Percentiles rank a stretch among this genome's conserved stretches.
Evolutionary conservation across 2,329 filamentous ascomycete species (phyloP).

Genomic region (Fusarium kyushuense): DNA sequence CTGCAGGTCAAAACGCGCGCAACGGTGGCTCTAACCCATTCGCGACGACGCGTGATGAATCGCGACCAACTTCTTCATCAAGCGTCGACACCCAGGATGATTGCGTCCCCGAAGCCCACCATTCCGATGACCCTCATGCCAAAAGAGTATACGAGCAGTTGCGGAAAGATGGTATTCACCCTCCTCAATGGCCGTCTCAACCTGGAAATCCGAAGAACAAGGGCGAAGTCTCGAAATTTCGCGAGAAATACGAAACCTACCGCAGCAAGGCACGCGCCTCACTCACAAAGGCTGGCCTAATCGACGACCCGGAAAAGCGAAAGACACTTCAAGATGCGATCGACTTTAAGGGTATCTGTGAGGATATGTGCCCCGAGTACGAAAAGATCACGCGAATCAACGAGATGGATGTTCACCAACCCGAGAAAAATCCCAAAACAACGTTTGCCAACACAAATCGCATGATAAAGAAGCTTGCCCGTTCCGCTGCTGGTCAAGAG

Average conservation of each 20-base stretch:
- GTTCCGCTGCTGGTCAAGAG: slow-evolving; percentile 76
- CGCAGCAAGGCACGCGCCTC: slow-evolving; percentile 67
- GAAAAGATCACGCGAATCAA: slow-evolving; percentile 73
- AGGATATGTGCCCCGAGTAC: slow-evolving; percentile 77
- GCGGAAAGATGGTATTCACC: slow-evolving; percentile 64
- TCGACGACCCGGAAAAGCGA: slow-evolving; percentile 74
- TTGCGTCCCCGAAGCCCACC: slow-evolving; percentile 34
- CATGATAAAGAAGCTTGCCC: slow-evolving; percentile 76
- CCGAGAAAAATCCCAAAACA: slow-evolving; percentile 64
- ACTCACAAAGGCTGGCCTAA: slow-evolving; percentile 69
- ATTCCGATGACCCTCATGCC: slow-evolving; percentile 58
- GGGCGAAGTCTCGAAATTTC: slow-evolving; percentile 65
- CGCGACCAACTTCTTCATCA: slow-evolving; percentile 47
- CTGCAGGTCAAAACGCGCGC: slow-evolving; percentile 27
- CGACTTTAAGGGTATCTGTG: slow-evolving; percentile 75
- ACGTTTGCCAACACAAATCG: slow-evolving; percentile 61
- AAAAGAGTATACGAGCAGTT: slow-evolving; percentile 65
- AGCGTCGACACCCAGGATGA: slow-evolving; percentile 40
- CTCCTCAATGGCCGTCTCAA: slow-evolving; percentile 67
- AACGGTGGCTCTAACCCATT: slow-evolving; percentile 39
- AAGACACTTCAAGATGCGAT: slow-evolving; percentile 73
- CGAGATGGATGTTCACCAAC: slow-evolving; percentile 67
- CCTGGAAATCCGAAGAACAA: slow-evolving; percentile 66
- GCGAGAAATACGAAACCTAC: slow-evolving; percentile 68
- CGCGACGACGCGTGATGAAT: slow-evolving; percentile 34